Evolutionary conservation across 306 rosid species (phyloP), one percentile per base, ranked within the genome.

Genomic region (Pyrus bretschneideri): DNA sequence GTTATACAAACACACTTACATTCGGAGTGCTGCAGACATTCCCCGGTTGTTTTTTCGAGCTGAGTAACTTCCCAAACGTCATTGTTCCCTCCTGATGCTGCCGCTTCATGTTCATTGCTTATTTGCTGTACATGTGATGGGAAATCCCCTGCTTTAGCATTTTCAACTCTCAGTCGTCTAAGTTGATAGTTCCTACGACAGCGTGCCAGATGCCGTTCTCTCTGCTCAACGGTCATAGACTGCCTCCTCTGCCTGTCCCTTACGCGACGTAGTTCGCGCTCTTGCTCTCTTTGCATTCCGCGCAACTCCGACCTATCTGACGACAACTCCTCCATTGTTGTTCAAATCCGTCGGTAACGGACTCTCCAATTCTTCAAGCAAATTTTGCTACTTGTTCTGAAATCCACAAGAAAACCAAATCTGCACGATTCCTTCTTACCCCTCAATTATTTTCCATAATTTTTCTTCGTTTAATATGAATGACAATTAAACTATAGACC

Each of bases 171-270:
- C n/a, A 88, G 84, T 79, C 93, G 85, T 71, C 97, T 59, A 5
- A 93, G 86, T 46, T 89, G 97, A 23, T 91, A 91, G 79, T 91
- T 93, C 77, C 90, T 81, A n/a, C 97, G 88, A 21, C 98, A 90
- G n/a, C 98, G 79, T 0, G 93, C 96, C 11, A 91, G 92, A 68
- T 89, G 98, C 52, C 87, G 81, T 58, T 93, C 97, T 59, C 93
- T 87, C 80, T 93, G 98, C 57, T 93, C 98, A 55, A 84, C 72
- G 12, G 89, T 91, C 98, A 91, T 93, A 3, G 97, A 83, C 61
- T 87, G 95, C 76, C 98, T 83, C 80, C 96, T 89, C 49, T 91
- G 85, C 63, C 93, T 72, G 77, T 93, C 98, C 22, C 97, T 83
- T 11, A 89, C 66, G 1, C 98, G 91, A 6, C 98, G 85, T 46